These are phyloP conservation scores for Ustilago shanxiensis DNA, from an alignment of 1,284 basidiomycete species.

Conservation along the genomic window DNA sequence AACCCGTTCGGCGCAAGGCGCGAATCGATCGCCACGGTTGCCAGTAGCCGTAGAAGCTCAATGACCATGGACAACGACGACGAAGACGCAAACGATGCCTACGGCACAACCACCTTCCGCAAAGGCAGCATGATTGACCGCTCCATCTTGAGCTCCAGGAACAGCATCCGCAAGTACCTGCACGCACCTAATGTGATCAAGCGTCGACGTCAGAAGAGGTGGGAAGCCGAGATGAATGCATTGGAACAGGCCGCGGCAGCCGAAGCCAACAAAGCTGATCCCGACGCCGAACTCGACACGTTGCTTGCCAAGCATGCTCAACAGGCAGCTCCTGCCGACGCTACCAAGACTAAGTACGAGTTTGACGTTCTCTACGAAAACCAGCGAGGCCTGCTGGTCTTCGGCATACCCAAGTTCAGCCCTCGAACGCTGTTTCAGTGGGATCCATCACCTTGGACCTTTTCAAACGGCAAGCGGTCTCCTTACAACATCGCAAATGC, in stretches of 20 bases:
- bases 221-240: conserved; percentile 51
- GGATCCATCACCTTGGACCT: conserved; percentile 67
- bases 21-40: conserved; percentile 39
- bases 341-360: conserved; percentile 54
- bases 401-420: conserved; percentile 68
- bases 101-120: conserved; percentile 13
- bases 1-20: conserved; percentile 28
- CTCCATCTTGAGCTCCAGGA: conserved; percentile 42
- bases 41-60: conserved; percentile 46
- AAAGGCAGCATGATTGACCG: conserved; percentile 33
- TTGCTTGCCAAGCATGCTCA: conserved; percentile 55
- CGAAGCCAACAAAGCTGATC: conserved; percentile 27
- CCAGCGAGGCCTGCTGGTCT: conserved; percentile 65
- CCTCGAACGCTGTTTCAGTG: conserved; percentile 63
- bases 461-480: conserved; percentile 51
- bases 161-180: conserved; percentile 42
- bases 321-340: conserved; percentile 51
- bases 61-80: conserved; percentile 36
- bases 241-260: conserved; percentile 28
- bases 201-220: conserved; percentile 39
- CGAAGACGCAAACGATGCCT: conserved; percentile 15
- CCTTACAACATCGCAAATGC: conserved; percentile 66
- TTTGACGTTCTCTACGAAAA: conserved; percentile 69
- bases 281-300: conserved; percentile 54
- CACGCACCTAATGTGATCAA: conserved; percentile 48